These are phyloP conservation scores for Massariosphaeria phaeospora DNA, from an alignment of 495 filamentous ascomycete genomes.

Conservation along the genomic window DNA sequence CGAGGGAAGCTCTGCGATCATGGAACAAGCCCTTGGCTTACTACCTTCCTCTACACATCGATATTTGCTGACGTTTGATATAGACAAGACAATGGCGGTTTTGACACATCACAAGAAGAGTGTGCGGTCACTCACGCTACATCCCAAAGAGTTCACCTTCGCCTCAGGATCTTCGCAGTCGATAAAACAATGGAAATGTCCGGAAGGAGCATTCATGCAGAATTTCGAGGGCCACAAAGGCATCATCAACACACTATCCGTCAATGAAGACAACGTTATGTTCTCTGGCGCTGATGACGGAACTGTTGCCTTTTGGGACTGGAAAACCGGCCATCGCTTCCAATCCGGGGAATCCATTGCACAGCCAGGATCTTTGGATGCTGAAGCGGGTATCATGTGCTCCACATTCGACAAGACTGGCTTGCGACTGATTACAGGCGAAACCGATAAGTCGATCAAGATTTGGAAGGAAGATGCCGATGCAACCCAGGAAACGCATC, in stretches of 20 bases:
- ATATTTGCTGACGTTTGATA: too few species aligned
- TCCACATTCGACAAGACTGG: conserved; percentile 87
- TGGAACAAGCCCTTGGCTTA: too few species aligned
- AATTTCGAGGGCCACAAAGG: conserved; percentile 97
- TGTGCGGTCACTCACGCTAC: conserved; percentile 76
- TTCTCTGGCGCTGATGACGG: conserved; percentile 97
- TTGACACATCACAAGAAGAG: conserved; percentile 99
- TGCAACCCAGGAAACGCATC: conserved; percentile 86
- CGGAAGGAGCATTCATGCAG: conserved; percentile 97
- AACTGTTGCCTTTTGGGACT: conserved; percentile 97
- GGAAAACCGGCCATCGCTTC: conserved; percentile 92
- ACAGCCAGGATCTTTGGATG: conserved; percentile 89
- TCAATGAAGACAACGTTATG: conserved; percentile 90
- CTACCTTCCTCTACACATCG: too few species aligned
- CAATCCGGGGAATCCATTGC: conserved; percentile 84
- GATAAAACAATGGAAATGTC: conserved; percentile 99
- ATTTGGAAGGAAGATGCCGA: conserved; percentile 89
- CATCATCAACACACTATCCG: conserved; percentile 90
- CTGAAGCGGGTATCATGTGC: conserved; percentile 90
- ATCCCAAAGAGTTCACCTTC: conserved; percentile 95
- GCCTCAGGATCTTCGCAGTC: conserved; percentile 82
- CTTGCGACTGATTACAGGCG: conserved; percentile 82
- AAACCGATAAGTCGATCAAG: conserved; percentile 98
- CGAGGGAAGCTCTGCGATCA: background rate
- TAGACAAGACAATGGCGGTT: conserved; percentile 90